phyloP scores from a whole-genome alignment of 2,329 filamentous ascomycete genomes.

The Xylaria sp. region DNA sequence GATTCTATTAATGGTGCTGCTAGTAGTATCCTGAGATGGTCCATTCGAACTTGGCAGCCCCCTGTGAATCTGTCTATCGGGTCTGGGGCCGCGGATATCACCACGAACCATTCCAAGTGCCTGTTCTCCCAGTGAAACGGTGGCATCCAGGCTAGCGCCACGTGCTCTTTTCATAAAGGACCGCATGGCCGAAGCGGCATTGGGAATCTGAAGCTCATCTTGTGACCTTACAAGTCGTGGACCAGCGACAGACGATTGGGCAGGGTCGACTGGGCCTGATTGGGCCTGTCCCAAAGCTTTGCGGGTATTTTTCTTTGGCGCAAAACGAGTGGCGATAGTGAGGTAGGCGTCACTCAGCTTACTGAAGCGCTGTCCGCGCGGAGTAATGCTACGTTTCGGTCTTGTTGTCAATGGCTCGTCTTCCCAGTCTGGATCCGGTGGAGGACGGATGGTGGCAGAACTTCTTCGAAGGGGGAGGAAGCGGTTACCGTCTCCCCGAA shows the following conservation, averaged over 20 bases:
- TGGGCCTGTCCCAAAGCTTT: constrained; percentile 14
- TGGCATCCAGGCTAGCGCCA: not conserved
- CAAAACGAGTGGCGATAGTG: constrained; percentile 44
- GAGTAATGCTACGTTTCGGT: constrained; percentile 33
- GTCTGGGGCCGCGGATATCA: not conserved
- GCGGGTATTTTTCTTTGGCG: constrained; percentile 22
- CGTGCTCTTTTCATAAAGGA: constrained; percentile 18
- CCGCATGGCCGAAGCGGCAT: constrained; percentile 10
- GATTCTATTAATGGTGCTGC: constrained; percentile 43
- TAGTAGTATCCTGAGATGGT: constrained; percentile 32
- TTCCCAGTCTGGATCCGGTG: not conserved
- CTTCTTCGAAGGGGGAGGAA: constrained; percentile 8
- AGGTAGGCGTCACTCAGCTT: constrained; percentile 47
- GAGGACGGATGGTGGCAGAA: not conserved
- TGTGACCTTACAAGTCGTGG: constrained; percentile 17
- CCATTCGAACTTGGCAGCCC: constrained; percentile 2
- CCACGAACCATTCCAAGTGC: not conserved
- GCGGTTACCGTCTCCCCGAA: constrained; percentile 12
- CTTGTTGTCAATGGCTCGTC: not conserved
- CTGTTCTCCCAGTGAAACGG: not conserved
- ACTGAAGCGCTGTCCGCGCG: constrained; percentile 45
- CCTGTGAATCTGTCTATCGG: constrained; percentile 9
- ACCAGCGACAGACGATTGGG: not conserved
- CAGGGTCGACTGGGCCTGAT: not conserved
- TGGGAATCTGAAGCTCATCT: constrained; percentile 20